A percentile compares a stretch with the other conserved stretches of the same genome.
phyloP scores from a whole-genome alignment of 495 filamentous ascomycete genomes.

The Copromyces sp. region DNA sequence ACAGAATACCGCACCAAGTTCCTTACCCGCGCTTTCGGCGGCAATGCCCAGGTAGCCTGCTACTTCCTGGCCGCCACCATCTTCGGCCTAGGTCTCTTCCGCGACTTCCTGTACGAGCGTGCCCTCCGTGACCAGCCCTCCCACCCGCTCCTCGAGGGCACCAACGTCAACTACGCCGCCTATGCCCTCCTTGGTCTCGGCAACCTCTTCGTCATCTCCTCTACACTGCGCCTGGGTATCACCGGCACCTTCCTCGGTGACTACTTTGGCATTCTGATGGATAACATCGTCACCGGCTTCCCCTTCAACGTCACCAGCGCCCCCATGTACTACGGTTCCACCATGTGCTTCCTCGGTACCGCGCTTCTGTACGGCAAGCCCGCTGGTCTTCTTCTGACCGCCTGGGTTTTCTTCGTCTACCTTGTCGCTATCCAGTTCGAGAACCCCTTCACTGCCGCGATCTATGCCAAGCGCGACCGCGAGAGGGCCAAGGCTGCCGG shows the following conservation, averaged over 20 bases:
- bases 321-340: constrained; percentile 95
- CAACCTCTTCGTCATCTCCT: constrained; percentile 76
- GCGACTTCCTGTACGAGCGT: constrained; percentile 66
- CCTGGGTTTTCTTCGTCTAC: constrained; percentile 68
- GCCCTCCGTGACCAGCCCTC: constrained; percentile 72
- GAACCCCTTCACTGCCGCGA: constrained; percentile 92
- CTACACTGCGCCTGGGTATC: constrained; percentile 86
- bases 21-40: constrained; percentile 77
- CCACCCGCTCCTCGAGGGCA: constrained; percentile 48
- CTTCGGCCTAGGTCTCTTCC: constrained; percentile 81
- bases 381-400: constrained; percentile 70
- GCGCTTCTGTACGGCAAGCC: constrained; percentile 86
- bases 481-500: constrained; percentile 29
- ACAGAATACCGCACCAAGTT: constrained; percentile 84
- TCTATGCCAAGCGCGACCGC: constrained; percentile 82
- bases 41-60: constrained; percentile 72
- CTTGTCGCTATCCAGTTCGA: constrained; percentile 78
- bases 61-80: constrained; percentile 82
- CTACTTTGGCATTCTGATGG: constrained; percentile 98
- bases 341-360: constrained; percentile 81
- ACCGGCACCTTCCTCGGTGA: constrained; percentile 96
- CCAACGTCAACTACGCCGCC: constrained; percentile 45
- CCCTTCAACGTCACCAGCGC: constrained; percentile 89
- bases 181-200: constrained; percentile 61
- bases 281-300: constrained; percentile 82